A percentile compares a stretch with the other conserved stretches of the same genome.
These are phyloP conservation scores for Pseudogymnoascus sp. DNA, from an alignment of 2,329 filamentous ascomycete species.

Conservation along the genomic window DNA sequence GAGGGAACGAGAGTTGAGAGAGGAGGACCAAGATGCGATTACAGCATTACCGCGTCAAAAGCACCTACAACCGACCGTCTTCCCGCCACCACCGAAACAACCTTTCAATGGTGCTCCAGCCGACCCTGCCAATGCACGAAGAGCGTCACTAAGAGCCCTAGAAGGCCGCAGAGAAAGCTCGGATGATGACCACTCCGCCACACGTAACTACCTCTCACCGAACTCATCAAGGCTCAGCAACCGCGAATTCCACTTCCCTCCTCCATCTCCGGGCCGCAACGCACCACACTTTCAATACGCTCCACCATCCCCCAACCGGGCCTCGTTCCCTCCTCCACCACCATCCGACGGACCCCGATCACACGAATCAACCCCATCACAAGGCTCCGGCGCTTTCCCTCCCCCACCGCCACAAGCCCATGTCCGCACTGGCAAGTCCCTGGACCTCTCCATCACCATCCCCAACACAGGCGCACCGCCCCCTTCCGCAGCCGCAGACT, in stretches of 20 bases:
- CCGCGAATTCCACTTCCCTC: slow-evolving; percentile 51
- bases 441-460: slow-evolving; percentile 22
- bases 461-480: slow-evolving; percentile 12
- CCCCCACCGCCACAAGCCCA: slow-evolving; percentile 16
- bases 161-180: slow-evolving; percentile 34
- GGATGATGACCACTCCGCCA: slow-evolving; percentile 38
- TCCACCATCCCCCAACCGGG: slow-evolving; percentile 38
- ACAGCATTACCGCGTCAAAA: slow-evolving; percentile 68
- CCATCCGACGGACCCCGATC: slow-evolving; percentile 20
- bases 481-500: slow-evolving; percentile 34
- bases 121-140: slow-evolving; percentile 24
- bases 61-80: slow-evolving; percentile 49
- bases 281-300: slow-evolving; percentile 53
- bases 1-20: slow-evolving; percentile 70
- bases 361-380: slow-evolving; percentile 14
- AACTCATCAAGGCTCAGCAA: slow-evolving; percentile 15
- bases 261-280: slow-evolving; percentile 38
- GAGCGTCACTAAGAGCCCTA: slow-evolving; percentile 42
- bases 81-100: slow-evolving; percentile 18
- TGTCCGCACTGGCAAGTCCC: slow-evolving; percentile 17
- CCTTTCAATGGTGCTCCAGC: not conserved
- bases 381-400: slow-evolving; percentile 14
- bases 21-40: slow-evolving; percentile 77
- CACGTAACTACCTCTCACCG: slow-evolving; percentile 25
- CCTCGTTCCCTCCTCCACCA: slow-evolving; percentile 23